Conservation (phyloP, 1,284 basidiomycete genomes). For the Gymnopus androsaceus region DNA sequence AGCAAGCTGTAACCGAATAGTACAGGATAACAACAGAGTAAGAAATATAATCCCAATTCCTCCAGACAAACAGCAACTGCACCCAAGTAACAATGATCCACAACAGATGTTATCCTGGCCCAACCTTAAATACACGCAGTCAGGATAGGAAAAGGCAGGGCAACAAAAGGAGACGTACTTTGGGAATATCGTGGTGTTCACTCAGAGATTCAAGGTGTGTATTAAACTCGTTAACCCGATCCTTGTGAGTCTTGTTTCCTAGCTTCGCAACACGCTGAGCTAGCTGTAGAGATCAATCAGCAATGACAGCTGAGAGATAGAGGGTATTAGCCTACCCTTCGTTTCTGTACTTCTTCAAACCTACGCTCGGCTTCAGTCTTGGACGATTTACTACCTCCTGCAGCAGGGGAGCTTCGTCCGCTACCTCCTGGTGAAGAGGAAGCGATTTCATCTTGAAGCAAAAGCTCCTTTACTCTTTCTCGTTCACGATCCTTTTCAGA, state of each 20-base stretch:
- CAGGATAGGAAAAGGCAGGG: constrained; percentile 15
- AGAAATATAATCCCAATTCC: not conserved
- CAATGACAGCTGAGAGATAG: not conserved
- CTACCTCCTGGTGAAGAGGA: constrained; percentile 52
- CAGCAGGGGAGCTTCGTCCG: constrained; percentile 57
- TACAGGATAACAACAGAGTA: too few relatives aligned
- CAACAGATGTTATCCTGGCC: constrained; percentile 64
- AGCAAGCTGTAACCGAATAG: not conserved
- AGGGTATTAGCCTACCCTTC: constrained; percentile 61
- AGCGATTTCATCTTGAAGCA: constrained; percentile 51
- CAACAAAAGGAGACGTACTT: constrained; percentile 37
- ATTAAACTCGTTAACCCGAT: constrained; percentile 93
- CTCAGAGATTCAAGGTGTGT: constrained; percentile 84
- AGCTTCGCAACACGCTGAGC: constrained; percentile 79
- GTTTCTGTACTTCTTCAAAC: constrained; percentile 85
- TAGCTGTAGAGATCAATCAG: constrained; percentile 49
- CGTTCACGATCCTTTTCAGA: constrained; percentile 43
- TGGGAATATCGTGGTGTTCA: constrained; percentile 93
- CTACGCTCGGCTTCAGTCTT: constrained; percentile 90
- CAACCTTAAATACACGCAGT: constrained; percentile 54
- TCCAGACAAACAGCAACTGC: not conserved
- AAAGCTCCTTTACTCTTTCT: constrained; percentile 47
- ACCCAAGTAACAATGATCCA: not conserved
- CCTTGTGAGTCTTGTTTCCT: constrained; percentile 91
- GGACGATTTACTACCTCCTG: constrained; percentile 43